Conservation (phyloP, 2,329 filamentous ascomycete species). For the Ceratocystis colombiana region DNA sequence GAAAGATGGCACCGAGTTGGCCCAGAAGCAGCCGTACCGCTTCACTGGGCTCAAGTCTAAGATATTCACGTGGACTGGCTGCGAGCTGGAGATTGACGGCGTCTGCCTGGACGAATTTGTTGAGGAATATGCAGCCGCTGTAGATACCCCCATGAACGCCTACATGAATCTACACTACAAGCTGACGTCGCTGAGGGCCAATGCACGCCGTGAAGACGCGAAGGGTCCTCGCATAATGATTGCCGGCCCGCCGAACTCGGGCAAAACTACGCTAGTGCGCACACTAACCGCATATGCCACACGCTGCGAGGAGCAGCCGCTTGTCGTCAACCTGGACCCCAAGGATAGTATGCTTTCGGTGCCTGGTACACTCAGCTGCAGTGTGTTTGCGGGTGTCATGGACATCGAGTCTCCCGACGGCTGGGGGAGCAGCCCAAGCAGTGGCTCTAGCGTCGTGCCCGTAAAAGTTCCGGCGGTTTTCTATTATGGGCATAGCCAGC, state of each 20-base stretch:
- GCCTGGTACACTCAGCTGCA: slow-evolving; percentile 73
- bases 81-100: slow-evolving; percentile 67
- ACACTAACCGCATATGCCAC: slow-evolving; percentile 71
- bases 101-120: slow-evolving; percentile 44
- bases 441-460: slow-evolving; percentile 75
- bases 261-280: slow-evolving; percentile 74
- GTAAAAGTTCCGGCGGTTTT: slow-evolving; percentile 90
- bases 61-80: slow-evolving; percentile 87
- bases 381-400: slow-evolving; percentile 77
- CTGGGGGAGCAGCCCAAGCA: slow-evolving; percentile 84
- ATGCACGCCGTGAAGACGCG: slow-evolving; percentile 40
- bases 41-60: slow-evolving; percentile 77
- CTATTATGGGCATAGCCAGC: slow-evolving; percentile 65
- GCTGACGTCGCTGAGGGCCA: slow-evolving; percentile 61
- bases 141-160: slow-evolving; percentile 70
- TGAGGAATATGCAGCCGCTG: slow-evolving; percentile 55
- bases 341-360: slow-evolving; percentile 67
- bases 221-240: slow-evolving; percentile 76
- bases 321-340: slow-evolving; percentile 77
- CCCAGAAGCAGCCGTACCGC: slow-evolving; percentile 65
- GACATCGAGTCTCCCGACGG: slow-evolving; percentile 70
- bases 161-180: slow-evolving; percentile 83
- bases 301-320: slow-evolving; percentile 60
- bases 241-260: slow-evolving; percentile 64
- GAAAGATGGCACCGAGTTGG: slow-evolving; percentile 89